A percentile compares a stretch with the other conserved stretches of the same genome.
These are phyloP conservation scores for Verticillium nonalfalfae DNA, from an alignment of 2,329 filamentous ascomycete genomes.

Conservation along the genomic window DNA sequence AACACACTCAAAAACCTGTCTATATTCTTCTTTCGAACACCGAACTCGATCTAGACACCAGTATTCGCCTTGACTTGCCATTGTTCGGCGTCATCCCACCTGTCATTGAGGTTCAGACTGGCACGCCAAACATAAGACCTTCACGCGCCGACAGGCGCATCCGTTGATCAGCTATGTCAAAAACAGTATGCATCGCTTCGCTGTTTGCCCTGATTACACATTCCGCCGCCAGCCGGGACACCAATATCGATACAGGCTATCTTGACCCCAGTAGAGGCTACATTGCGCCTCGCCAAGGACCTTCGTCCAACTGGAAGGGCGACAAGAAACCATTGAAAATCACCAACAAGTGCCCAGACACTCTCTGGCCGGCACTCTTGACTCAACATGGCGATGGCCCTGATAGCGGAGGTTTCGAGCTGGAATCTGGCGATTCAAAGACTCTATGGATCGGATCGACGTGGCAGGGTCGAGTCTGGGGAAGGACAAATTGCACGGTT, in stretches of 20 bases:
- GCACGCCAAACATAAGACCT: background rate
- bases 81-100: background rate
- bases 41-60: too few species aligned
- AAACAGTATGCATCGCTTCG: background rate
- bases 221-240: background rate
- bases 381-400: conserved; percentile 68
- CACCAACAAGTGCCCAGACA: conserved; percentile 64
- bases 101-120: background rate
- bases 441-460: conserved; percentile 61
- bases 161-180: background rate
- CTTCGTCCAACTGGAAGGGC: conserved; percentile 25
- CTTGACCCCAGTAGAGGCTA: conserved; percentile 17
- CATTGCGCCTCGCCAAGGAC: conserved; percentile 19
- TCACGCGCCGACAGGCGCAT: background rate
- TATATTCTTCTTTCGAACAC: background rate
- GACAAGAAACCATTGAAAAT: conserved; percentile 53
- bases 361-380: conserved; percentile 69
- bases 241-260: conserved; percentile 13
- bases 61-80: too few species aligned
- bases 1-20: background rate
- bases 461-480: conserved; percentile 82
- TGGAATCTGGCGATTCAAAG: conserved; percentile 50
- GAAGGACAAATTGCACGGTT: conserved; percentile 76
- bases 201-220: background rate
- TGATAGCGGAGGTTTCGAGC: conserved; percentile 60